Evolutionary conservation across 1,139 yeast species (phyloP).

Genomic region (Suhomyces taliae): DNA sequence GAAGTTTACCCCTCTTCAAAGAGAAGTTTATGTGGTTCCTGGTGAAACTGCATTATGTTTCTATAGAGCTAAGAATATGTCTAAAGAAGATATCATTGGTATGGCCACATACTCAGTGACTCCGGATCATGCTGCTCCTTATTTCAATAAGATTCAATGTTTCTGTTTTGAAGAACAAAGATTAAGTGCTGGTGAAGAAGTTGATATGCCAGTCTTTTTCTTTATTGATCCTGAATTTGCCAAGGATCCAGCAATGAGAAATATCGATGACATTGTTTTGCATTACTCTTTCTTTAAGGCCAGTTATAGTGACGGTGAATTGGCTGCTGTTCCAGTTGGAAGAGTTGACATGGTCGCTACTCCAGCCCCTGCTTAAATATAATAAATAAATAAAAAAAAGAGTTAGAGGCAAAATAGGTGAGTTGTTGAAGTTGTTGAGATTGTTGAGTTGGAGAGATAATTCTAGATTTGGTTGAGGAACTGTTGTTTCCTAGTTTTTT

Average conservation of each 20-base stretch:
- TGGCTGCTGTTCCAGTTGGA: slow-evolving; percentile 38
- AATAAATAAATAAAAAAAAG: no score
- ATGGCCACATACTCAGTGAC: slow-evolving; percentile 98
- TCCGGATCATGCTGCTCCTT: slow-evolving; percentile 95
- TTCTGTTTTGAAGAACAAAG: slow-evolving; percentile 97
- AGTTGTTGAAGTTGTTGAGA: no score
- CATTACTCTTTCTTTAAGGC: slow-evolving; percentile 90
- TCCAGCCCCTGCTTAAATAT: not conserved
- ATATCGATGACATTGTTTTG: slow-evolving; percentile 83
- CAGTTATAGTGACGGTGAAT: slow-evolving; percentile 47
- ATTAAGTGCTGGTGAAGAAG: slow-evolving; percentile 93
- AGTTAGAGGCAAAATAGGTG: not conserved
- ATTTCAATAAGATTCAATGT: slow-evolving; percentile 95
- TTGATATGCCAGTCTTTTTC: slow-evolving; percentile 98
- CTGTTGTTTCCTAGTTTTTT: no score
- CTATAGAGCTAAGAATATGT: slow-evolving; percentile 83
- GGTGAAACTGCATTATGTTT: slow-evolving; percentile 98
- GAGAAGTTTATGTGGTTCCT: slow-evolving; percentile 90
- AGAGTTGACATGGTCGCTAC: not conserved
- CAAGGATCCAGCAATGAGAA: slow-evolving; percentile 89
- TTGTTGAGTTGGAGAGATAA: no score
- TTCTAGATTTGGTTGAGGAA: no score
- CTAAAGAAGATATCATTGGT: slow-evolving; percentile 90
- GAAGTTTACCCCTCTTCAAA: slow-evolving; percentile 92
- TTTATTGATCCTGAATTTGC: slow-evolving; percentile 98